Base-by-base conservation (phyloP, 441 rosid genomes). In the Erodium texanum region DNA sequence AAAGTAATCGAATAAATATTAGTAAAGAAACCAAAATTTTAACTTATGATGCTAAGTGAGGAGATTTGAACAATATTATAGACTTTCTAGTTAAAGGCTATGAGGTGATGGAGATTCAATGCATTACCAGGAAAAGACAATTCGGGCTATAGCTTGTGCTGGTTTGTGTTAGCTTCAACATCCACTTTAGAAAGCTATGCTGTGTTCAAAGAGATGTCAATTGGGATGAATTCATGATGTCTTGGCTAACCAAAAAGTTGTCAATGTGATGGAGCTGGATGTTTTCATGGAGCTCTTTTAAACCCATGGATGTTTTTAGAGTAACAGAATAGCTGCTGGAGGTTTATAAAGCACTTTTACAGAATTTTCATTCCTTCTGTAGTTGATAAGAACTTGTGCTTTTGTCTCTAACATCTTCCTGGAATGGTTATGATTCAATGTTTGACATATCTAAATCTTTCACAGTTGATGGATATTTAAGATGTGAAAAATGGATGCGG, bases 401-500 rank as follows among this genome's bases (percentile, higher is more conserved):
- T 52, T 52, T 52, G 10, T 18, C 59, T 52, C 59, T 16, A 16
- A 15, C 3, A 3, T 16, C 59, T n/a, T 52, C 16, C 20, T 52
- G 18, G 15, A 7, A 16, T 16, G 22, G 3, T 14, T 16, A n/a
- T 18, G 7, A 52, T 52, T 16, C 20, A 16, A 0, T 71, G 52
- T 70, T 24, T 66, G 67, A 65, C 66, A 48, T 50, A 27, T 73
- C 59, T 52, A 15, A 52, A 23, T 58, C 43, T 71, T 63, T 78
- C 71, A 77, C 93, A 91, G 96, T 93, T 80, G 99, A 91, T 67
- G 99, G 95, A 70, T 78, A 71, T 72, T 62, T 64, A 52, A 85
- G 90, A 83, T 93, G 99, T 76, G 99, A 89, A 78, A 93, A 91
- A 75, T 93, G 99, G 99, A 87, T 85, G 65, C 89, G 85, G 73